Conservation (phyloP, 495 filamentous ascomycete species). For the Neurospora sp. region DNA sequence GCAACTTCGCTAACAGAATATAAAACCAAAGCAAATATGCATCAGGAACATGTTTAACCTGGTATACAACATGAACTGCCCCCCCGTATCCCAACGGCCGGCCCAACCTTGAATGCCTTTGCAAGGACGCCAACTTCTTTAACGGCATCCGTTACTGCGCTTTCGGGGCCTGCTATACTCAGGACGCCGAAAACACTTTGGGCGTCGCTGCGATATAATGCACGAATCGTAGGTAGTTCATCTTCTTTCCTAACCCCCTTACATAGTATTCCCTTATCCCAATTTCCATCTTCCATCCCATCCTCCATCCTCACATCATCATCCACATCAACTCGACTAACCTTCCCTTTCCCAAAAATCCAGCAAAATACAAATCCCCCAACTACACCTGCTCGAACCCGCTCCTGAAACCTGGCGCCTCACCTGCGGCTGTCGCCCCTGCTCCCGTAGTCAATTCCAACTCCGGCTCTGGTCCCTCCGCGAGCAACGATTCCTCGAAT, state of each 20-base stretch:
- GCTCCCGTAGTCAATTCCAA: background rate
- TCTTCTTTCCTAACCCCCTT: background rate
- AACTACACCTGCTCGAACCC: background rate
- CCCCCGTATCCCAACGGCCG: background rate
- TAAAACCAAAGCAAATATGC: constrained; percentile 4
- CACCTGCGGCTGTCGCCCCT: background rate
- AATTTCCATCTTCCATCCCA: background rate
- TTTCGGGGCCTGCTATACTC: background rate
- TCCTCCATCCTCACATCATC: background rate
- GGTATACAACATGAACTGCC: constrained; percentile 6
- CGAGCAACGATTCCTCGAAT: background rate
- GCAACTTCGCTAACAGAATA: background rate
- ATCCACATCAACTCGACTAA: background rate
- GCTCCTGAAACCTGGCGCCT: background rate
- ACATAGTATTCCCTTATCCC: background rate
- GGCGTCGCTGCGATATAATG: background rate
- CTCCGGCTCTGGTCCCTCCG: background rate
- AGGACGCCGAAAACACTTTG: background rate
- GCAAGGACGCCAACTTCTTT: constrained; percentile 7
- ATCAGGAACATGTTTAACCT: constrained; percentile 11
- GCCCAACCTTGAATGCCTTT: constrained; percentile 8
- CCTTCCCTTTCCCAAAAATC: background rate
- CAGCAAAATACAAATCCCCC: background rate
- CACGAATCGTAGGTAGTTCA: background rate
- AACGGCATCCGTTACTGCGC: constrained; percentile 13